phyloP scores from a whole-genome alignment of 2,329 filamentous ascomycete species.

The Pseudogymnoascus sp. region DNA sequence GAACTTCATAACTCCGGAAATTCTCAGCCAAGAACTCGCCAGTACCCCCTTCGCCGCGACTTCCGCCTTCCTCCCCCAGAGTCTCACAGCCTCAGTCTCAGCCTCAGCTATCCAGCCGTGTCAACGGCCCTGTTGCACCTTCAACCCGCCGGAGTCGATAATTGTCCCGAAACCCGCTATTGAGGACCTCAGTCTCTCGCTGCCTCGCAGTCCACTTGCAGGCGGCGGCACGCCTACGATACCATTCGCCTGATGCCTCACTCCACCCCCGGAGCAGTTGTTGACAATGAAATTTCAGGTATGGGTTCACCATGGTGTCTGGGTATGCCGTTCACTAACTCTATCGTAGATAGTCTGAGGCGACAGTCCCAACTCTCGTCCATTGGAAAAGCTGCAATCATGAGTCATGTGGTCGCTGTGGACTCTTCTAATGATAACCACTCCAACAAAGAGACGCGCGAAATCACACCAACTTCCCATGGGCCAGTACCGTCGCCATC shows the following conservation, averaged over 20 bases:
- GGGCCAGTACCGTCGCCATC: neutral
- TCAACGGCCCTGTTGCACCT: neutral
- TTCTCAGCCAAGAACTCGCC: neutral
- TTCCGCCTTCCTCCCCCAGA: neutral
- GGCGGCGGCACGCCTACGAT: constrained; percentile 5
- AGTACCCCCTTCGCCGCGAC: neutral
- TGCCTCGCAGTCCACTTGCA: constrained; percentile 3
- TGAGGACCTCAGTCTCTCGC: constrained; percentile 5
- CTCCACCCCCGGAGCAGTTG: neutral
- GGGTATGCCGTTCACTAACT: neutral
- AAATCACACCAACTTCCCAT: constrained; percentile 15
- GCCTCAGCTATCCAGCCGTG: neutral
- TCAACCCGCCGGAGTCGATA: neutral
- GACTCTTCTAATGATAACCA: constrained; percentile 23
- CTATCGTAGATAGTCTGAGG: neutral
- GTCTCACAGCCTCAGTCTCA: neutral
- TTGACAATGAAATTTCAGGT: constrained; percentile 1
- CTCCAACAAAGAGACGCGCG: constrained; percentile 15
- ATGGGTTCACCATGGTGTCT: neutral
- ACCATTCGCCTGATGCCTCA: neutral
- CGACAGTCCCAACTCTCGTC: constrained; percentile 3
- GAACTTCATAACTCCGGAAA: neutral
- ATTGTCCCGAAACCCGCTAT: constrained; percentile 3
- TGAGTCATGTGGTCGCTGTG: constrained; percentile 23
- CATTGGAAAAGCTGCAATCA: constrained; percentile 7